phyloP scores from a whole-genome alignment of 192 early-diverging fungal genomes.

The Mortierella alpina region DNA sequence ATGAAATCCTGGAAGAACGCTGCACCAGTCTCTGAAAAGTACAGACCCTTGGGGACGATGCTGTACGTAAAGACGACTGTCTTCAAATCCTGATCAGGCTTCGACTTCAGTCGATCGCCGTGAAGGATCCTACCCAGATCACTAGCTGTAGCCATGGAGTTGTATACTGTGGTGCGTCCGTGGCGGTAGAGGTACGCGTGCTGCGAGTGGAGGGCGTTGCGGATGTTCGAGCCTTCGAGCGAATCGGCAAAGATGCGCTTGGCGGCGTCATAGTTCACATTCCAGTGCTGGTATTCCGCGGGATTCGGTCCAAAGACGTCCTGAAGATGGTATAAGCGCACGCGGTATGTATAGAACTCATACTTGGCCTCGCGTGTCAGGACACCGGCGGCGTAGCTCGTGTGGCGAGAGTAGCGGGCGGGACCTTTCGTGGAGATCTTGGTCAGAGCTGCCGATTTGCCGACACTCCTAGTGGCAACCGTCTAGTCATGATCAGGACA shows the following conservation, averaged over 20 bases:
- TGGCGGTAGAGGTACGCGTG: slow-evolving; percentile 51
- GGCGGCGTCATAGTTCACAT: slow-evolving; percentile 24
- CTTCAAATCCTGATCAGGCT: slow-evolving; percentile 32
- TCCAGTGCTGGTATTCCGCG: slow-evolving; percentile 30
- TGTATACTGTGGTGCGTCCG: slow-evolving; percentile 17
- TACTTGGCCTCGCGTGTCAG: slow-evolving; percentile 35
- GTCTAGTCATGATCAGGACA: slow-evolving; percentile 8
- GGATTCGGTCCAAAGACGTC: slow-evolving; percentile 36
- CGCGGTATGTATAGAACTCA: slow-evolving; percentile 45
- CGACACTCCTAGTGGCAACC: slow-evolving; percentile 11
- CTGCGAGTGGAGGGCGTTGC: slow-evolving; percentile 38
- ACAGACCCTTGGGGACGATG: slow-evolving; percentile 45
- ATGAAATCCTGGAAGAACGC: slow-evolving; percentile 54
- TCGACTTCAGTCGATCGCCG: slow-evolving; percentile 24
- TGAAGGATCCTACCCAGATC: slow-evolving; percentile 41
- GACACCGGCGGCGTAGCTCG: slow-evolving; percentile 50
- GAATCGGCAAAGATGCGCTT: slow-evolving; percentile 44
- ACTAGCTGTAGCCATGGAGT: slow-evolving; percentile 5
- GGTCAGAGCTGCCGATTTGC: slow-evolving; percentile 8
- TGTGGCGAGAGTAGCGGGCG: slow-evolving; percentile 42
- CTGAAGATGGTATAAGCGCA: slow-evolving; percentile 38
- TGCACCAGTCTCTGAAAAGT: slow-evolving; percentile 46
- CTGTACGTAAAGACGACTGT: slow-evolving; percentile 46
- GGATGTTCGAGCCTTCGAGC: slow-evolving; percentile 29
- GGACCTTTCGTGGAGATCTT: slow-evolving; percentile 31